Percentiles rank a stretch among this genome's conserved stretches.
These are phyloP conservation scores for Kwoniella bestiolae DNA, from an alignment of 768 basidiomycete species.

Conservation along the genomic window DNA sequence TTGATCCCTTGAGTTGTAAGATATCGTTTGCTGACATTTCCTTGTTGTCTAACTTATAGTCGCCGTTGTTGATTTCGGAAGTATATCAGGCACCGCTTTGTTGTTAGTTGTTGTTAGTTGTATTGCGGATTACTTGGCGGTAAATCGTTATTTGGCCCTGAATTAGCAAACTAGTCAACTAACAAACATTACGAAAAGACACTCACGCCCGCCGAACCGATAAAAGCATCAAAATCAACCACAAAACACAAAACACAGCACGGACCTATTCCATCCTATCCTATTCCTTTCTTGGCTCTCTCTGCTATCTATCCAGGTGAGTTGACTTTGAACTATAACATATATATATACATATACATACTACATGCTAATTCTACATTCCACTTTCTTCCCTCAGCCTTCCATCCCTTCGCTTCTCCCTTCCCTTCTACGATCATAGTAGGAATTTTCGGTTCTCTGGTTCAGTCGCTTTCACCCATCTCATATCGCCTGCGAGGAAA, in stretches of 20 bases:
- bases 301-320: not conserved
- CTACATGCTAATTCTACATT: not conserved
- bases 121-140: slow-evolving; percentile 11
- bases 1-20: not conserved
- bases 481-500: too few relatives aligned
- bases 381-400: not conserved
- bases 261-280: not conserved
- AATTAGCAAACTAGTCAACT: not conserved
- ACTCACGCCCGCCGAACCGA: not conserved
- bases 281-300: not conserved
- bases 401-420: not conserved
- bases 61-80: not conserved
- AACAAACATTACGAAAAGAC: not conserved
- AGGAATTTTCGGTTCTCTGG: too few relatives aligned
- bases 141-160: not conserved
- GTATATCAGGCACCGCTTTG: slow-evolving; percentile 5
- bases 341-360: slow-evolving; percentile 13
- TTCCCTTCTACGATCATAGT: too few relatives aligned
- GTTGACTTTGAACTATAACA: too few relatives aligned
- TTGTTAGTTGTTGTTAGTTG: not conserved
- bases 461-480: not conserved
- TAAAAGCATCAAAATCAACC: too few relatives aligned
- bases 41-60: not conserved
- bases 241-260: slow-evolving; percentile 12
- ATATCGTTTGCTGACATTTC: not conserved